Percentiles rank a stretch among this genome's conserved stretches.
These are phyloP conservation scores for Geotrichum klebahnii DNA, from an alignment of 1,139 yeast species.

Conservation along the genomic window DNA sequence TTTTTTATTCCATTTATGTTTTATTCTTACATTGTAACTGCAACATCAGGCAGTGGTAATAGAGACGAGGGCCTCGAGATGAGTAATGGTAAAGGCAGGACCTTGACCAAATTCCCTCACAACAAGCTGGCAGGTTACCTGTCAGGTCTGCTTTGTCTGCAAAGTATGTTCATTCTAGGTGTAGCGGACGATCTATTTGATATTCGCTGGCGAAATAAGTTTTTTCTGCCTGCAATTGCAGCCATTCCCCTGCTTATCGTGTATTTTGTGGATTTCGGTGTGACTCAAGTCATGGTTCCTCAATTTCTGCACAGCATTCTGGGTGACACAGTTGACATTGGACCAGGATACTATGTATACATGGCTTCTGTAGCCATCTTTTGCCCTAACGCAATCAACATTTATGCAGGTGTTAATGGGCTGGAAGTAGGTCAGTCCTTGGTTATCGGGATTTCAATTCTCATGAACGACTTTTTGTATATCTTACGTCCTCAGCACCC, in stretches of 20 bases:
- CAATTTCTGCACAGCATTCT: constrained; percentile 50
- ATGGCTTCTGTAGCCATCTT: constrained; percentile 91
- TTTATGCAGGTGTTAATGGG: constrained; percentile 93
- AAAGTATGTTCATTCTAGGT: constrained; percentile 80
- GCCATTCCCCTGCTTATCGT: constrained; percentile 86
- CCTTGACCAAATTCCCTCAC: constrained; percentile 58
- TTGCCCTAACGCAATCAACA: constrained; percentile 95
- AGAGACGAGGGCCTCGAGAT: constrained; percentile 43
- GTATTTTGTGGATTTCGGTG: constrained; percentile 90
- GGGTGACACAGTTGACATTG: constrained; percentile 62
- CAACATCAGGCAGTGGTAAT: constrained; percentile 54
- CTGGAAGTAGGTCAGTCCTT: constrained; percentile 93
- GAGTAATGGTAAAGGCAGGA: constrained; percentile 26
- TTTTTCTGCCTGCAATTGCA: constrained; percentile 90
- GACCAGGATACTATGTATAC: constrained; percentile 72
- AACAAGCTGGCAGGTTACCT: constrained; percentile 79
- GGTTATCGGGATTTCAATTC: constrained; percentile 64
- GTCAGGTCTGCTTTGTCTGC: constrained; percentile 77
- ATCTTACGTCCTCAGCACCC: constrained; percentile 56
- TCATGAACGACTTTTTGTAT: constrained; percentile 74
- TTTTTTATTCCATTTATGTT: constrained; percentile 86
- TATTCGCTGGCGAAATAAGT: constrained; percentile 94
- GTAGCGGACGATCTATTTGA: constrained; percentile 92
- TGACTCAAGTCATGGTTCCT: constrained; percentile 86
- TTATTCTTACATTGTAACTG: constrained; percentile 67